A percentile compares a stretch with the other conserved stretches of the same genome.
Conservation (phyloP, 305 asterid genomes). For the Lippia alba region DNA sequence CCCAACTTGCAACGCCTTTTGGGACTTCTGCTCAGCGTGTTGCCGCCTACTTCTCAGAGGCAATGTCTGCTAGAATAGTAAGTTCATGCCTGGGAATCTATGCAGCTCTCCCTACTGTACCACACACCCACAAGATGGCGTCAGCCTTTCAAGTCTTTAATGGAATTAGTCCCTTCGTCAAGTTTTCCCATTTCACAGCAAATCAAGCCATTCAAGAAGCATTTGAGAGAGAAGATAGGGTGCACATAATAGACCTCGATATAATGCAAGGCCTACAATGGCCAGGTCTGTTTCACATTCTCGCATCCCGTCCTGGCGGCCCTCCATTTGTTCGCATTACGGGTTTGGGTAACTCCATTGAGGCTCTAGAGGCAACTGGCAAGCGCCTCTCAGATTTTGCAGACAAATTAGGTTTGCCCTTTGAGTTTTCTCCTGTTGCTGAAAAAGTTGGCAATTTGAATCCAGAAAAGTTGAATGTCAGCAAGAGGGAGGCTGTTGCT, state of each 20-base stretch:
- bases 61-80: conserved; percentile 89
- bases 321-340: conserved; percentile 92
- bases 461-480: conserved; percentile 65
- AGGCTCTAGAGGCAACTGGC: conserved; percentile 91
- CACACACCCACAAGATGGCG: conserved; percentile 78
- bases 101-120: conserved; percentile 67
- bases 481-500: conserved; percentile 92
- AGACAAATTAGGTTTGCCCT: conserved; percentile 79
- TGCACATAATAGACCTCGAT: conserved; percentile 92
- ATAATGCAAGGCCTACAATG: conserved; percentile 98
- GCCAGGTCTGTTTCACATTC: conserved; percentile 94
- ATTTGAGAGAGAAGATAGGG: conserved; percentile 91
- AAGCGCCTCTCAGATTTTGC: conserved; percentile 92
- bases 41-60: conserved; percentile 97
- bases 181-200: conserved; percentile 95
- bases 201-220: conserved; percentile 98
- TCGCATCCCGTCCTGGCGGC: conserved; percentile 90
- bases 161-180: conserved; percentile 94
- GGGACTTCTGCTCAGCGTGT: conserved; percentile 99
- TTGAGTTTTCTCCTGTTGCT: conserved; percentile 79
- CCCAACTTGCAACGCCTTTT: conserved; percentile 90
- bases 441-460: conserved; percentile 85
- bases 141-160: conserved; percentile 91
- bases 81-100: conserved; percentile 88
- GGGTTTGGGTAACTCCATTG: conserved; percentile 82